Evolutionary conservation across 768 basidiomycete genomes (phyloP), one percentile per base, ranked within the genome.

Genomic region (Leccinum obscurum): DNA sequence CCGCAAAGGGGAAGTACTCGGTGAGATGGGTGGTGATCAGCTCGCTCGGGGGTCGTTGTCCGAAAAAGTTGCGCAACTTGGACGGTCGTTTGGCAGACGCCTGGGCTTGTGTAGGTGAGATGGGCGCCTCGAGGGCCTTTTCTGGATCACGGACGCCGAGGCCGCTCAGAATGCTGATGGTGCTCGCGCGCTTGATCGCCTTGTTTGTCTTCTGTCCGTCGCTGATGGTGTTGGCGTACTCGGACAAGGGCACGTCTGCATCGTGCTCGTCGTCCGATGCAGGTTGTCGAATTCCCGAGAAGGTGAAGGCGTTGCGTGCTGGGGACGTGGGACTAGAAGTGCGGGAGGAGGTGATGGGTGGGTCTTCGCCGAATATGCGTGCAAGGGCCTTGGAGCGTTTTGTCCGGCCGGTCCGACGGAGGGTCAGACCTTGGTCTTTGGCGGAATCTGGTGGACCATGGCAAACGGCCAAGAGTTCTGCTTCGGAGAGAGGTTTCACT

Each of bases 21-120:
- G 90, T 87, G 54, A 98, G 76, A 70, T 98, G 95, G 7, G 81
- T 96, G 26, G 95, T 92, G 78, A 98, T 98, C 63, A 98, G 86
- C 74, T 98, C 97, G 76, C 91, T 93, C 0, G 97, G 95, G 0
- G 97, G 97, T 44, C 97, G 90, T 69, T 98, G 97, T 15, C 96
- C 97, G 66, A 98, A 96, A 81, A 98, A 99, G 80, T 94, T 95
- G 75, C 91, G 91, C 52, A 95, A 72, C 69, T 93, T 95, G 22
- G 84, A 83, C 4, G 87, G 84, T 9, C 81, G 77, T 66, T 84
- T 75, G 39, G 62, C 15, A 3, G 70, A 41, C 8, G 64, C 52
- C 26, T 68, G 68, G 0, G 81, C 52, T 26, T 67, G 67, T 0
- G 81, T 79, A 6, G 85, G 82, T 0, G 85, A 85, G 10, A 83